phyloP scores from a whole-genome alignment of 2,329 filamentous ascomycete genomes.

The Thelonectria rubi region DNA sequence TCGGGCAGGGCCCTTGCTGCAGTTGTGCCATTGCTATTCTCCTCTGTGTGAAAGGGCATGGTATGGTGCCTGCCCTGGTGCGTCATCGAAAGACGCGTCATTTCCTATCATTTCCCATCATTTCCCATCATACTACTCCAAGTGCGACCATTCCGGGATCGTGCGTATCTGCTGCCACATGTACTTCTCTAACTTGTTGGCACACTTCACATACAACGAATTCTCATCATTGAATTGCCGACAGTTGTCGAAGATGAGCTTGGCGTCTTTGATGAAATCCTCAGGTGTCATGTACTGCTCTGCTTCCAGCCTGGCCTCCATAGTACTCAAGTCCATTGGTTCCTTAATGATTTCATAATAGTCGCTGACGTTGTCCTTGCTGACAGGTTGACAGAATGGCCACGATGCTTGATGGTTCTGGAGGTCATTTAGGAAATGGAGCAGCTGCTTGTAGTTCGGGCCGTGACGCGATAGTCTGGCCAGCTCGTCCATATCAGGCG shows the following conservation, averaged over 20 bases:
- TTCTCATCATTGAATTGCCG: conserved; percentile 95
- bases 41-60: neutral
- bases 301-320: conserved; percentile 94
- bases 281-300: conserved; percentile 92
- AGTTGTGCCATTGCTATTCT: conserved; percentile 2
- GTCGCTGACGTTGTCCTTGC: conserved; percentile 93
- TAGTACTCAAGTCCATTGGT: conserved; percentile 95
- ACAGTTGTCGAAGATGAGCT: conserved; percentile 93
- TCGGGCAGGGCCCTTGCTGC: conserved; percentile 7
- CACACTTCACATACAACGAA: conserved; percentile 93
- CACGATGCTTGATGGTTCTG: conserved; percentile 93
- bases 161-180: conserved; percentile 95
- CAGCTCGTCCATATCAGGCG: conserved; percentile 95
- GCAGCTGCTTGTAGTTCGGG: conserved; percentile 93
- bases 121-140: conserved; percentile 47
- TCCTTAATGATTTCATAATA: conserved; percentile 99
- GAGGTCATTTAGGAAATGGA: conserved; percentile 92
- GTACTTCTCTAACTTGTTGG: conserved; percentile 90
- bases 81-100: too few relatives aligned
- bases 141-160: conserved; percentile 88
- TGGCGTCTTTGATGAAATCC: conserved; percentile 89
- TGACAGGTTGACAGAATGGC: conserved; percentile 95
- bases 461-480: conserved; percentile 94
- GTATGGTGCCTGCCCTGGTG: neutral
- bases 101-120: too few relatives aligned